Evolutionary conservation across 2,329 filamentous ascomycete species (phyloP), one percentile per base, ranked within the genome.

Genomic region (Cadophora sp.): DNA sequence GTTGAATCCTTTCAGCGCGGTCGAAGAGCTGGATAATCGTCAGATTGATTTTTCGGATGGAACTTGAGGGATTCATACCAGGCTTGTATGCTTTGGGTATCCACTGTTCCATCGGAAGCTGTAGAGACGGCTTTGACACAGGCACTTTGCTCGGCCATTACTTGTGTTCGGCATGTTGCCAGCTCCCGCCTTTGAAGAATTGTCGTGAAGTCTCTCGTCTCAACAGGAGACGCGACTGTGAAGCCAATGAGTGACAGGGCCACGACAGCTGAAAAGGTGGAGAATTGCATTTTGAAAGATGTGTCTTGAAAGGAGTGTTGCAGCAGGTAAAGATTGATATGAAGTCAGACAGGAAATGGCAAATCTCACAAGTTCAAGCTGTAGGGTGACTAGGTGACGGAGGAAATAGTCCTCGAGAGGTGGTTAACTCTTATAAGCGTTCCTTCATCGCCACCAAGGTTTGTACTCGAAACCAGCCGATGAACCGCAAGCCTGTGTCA

Each of bases 281-380:
- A 62, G 50, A 64, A 64, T 22, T 64, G 62, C 62, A 64, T 64
- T 14, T 27, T 64, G 62, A 31, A 26, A 27, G 34, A n/a, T 26
- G 56, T 31, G 14, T 62, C 16, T n/a, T 19, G 6, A 64, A 64
- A 55, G 22, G 62, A 64, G 50, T 64, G 62, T 59, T 24, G 34
- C 22, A 12, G 22, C 22, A 27, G 34, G n/a, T 64, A 48, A 27
- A 56, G 50, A 55, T 22, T 50, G 62, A 56, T 40, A 27, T 27
- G n/a, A 37, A 26, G 48, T 34, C 24, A 51, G 27, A 22, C n/a
- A 40, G 34, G 14, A 37, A 11, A 19, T 24, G 24, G 22, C 22
- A 63, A 37, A 4, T 12, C 27, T 43, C 29, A n/a, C 11, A 26
- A 56, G 2, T 55, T 6, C 22, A 48, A 26, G 50, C 11, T 27